Evolutionary conservation across 352 stramenopile genomes (phyloP).

Genomic region (Pythium vanterpoolii): DNA sequence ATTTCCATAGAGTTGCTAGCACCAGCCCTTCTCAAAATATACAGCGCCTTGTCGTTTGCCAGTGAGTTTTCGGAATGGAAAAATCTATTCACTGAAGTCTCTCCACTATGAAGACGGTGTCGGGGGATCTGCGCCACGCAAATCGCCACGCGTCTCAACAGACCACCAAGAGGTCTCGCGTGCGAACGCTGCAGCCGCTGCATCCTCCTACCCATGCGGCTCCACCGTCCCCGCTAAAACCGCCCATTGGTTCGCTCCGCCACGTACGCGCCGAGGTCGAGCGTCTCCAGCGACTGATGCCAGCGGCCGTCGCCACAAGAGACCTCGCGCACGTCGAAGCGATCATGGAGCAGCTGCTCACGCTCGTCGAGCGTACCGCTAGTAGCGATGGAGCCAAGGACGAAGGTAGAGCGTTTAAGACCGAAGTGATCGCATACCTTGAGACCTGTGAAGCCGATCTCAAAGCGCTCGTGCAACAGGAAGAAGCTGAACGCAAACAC

Average conservation of each 20-base stretch:
- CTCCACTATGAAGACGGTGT: no score
- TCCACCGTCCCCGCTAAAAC: neutral
- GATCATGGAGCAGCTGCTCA: conserved; percentile 8
- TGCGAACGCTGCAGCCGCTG: neutral
- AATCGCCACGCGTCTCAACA: neutral
- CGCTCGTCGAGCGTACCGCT: neutral
- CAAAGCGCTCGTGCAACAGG: neutral
- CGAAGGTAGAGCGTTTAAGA: neutral
- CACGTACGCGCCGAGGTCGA: neutral
- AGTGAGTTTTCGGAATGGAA: no score
- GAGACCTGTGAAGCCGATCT: neutral
- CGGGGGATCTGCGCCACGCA: no score
- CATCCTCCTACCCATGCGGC: no score
- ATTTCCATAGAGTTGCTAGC: no score
- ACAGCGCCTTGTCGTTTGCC: no score
- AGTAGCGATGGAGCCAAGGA: neutral
- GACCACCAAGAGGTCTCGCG: neutral
- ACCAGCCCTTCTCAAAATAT: no score
- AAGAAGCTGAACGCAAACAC: conserved; percentile 6
- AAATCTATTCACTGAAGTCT: no score
- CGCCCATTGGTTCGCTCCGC: neutral
- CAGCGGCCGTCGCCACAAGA: neutral
- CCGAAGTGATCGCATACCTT: conserved; percentile 1
- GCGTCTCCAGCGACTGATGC: neutral
- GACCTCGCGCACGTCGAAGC: conserved; percentile 4